These are phyloP conservation scores for Rhizopogon vinicolor DNA, from an alignment of 768 basidiomycete genomes.

Conservation along the genomic window DNA sequence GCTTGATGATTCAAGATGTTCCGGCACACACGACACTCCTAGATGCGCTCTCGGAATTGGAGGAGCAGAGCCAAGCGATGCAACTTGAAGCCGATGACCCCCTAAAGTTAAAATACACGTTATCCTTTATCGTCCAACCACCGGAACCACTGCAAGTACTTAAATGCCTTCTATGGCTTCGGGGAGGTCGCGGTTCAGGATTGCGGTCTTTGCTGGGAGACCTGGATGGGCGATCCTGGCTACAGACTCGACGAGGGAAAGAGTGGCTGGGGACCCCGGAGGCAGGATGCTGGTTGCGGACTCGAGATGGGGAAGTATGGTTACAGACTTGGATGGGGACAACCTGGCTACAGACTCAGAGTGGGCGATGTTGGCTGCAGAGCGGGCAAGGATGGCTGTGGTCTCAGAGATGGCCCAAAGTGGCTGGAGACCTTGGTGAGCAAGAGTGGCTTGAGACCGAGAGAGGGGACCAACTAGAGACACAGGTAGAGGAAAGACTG, in stretches of 20 bases:
- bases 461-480: no score
- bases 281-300: neutral
- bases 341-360: no score
- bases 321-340: no score
- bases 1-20: no score
- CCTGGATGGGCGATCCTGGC: neutral
- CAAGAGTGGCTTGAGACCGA: no score
- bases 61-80: neutral
- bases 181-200: neutral
- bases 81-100: neutral
- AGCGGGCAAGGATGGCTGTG: neutral
- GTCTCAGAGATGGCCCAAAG: no score
- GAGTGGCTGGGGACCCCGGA: neutral
- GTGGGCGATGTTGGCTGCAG: neutral
- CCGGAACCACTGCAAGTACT: neutral
- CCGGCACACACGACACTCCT: neutral
- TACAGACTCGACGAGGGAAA: neutral
- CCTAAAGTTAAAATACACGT: neutral
- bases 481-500: no score
- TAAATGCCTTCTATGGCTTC: neutral
- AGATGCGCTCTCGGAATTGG: neutral
- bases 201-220: neutral
- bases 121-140: neutral
- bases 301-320: neutral
- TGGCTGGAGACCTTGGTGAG: no score